Conservation (phyloP, 2,329 filamentous ascomycete species). For the Xylaria sp. region DNA sequence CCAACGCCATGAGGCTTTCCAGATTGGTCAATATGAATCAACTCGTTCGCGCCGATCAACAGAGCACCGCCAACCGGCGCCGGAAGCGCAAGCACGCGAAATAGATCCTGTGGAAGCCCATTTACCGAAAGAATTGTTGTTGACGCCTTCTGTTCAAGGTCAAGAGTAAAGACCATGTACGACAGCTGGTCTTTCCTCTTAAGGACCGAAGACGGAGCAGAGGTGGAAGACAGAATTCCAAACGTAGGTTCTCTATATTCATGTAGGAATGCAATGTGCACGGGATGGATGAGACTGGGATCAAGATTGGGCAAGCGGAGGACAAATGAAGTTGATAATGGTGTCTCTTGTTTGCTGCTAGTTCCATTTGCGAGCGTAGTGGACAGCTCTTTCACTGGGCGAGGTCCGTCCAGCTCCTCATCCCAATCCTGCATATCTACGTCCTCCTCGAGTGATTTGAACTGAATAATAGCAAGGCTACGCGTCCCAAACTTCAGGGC, state of each 20-base stretch:
- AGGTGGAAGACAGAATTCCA: slow-evolving; percentile 86
- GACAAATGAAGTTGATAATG: slow-evolving; percentile 92
- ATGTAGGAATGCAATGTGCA: slow-evolving; percentile 92
- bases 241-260: slow-evolving; percentile 98
- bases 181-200: slow-evolving; percentile 86
- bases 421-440: slow-evolving; percentile 93
- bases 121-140: slow-evolving; percentile 90
- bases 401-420: slow-evolving; percentile 78
- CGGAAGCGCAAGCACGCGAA: slow-evolving; percentile 82
- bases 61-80: slow-evolving; percentile 89
- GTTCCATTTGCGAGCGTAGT: slow-evolving; percentile 57
- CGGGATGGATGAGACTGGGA: slow-evolving; percentile 84
- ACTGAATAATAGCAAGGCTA: slow-evolving; percentile 92
- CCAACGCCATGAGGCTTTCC: slow-evolving; percentile 93
- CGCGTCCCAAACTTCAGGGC: slow-evolving; percentile 91
- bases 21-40: slow-evolving; percentile 95
- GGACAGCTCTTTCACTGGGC: slow-evolving; percentile 61
- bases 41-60: slow-evolving; percentile 86
- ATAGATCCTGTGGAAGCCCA: slow-evolving; percentile 87
- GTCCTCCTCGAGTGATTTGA: slow-evolving; percentile 86
- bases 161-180: slow-evolving; percentile 95
- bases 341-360: slow-evolving; percentile 70
- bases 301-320: slow-evolving; percentile 90
- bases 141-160: slow-evolving; percentile 91
- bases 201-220: slow-evolving; percentile 78